Conservation (phyloP, 1,284 basidiomycete genomes). For the Sporisorium iseilematis-ciliati region DNA sequence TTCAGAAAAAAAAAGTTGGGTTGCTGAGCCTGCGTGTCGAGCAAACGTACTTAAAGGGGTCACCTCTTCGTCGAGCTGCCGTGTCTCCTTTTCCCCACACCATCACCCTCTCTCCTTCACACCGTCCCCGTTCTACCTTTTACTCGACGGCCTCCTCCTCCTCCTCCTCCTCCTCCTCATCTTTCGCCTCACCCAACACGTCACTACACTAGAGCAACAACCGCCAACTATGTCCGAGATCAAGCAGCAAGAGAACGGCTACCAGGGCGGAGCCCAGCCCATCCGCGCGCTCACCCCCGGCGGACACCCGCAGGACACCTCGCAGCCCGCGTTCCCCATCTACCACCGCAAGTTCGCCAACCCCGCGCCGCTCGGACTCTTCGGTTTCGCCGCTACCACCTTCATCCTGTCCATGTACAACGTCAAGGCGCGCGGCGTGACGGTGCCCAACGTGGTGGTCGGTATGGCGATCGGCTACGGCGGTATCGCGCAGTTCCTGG, state of each 20-base stretch:
- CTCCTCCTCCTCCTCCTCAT: too few relatives aligned
- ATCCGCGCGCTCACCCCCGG: constrained; percentile 69
- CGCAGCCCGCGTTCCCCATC: constrained; percentile 69
- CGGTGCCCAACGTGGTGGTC: constrained; percentile 56
- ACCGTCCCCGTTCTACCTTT: background rate
- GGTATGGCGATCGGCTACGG: constrained; percentile 72
- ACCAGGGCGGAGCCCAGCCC: constrained; percentile 48
- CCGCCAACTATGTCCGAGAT: constrained; percentile 42
- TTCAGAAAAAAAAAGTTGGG: too few relatives aligned
- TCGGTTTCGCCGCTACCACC: constrained; percentile 72
- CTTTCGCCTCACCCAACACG: too few relatives aligned
- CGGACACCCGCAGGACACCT: constrained; percentile 71
- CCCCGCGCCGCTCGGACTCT: constrained; percentile 73
- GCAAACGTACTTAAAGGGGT: too few relatives aligned
- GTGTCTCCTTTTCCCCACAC: background rate
- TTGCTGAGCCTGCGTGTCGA: too few relatives aligned
- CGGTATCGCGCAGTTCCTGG: constrained; percentile 79
- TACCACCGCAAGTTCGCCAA: constrained; percentile 72
- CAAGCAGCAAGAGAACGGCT: constrained; percentile 55
- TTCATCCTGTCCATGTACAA: constrained; percentile 73
- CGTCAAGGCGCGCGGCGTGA: constrained; percentile 62
- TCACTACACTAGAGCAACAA: background rate
- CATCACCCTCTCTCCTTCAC: background rate
- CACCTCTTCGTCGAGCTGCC: too few relatives aligned
- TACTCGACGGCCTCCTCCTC: too few relatives aligned